Evolutionary conservation across 768 basidiomycete genomes (phyloP).

Genomic region (Termitomyces heimii): DNA sequence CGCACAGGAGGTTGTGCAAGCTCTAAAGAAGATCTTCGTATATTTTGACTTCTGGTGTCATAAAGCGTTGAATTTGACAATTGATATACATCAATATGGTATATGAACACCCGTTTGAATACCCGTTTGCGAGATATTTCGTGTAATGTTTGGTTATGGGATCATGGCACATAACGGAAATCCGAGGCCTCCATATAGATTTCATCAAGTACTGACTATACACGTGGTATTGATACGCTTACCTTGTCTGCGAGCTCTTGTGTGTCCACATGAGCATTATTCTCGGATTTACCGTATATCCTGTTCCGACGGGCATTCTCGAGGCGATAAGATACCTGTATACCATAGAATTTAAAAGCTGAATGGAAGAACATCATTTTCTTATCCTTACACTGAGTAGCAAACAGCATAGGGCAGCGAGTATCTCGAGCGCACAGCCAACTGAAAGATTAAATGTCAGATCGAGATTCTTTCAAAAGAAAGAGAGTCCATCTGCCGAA

Average conservation of each 20-base stretch:
- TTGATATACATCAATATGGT: too few relatives aligned
- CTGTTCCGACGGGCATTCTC: conserved; percentile 56
- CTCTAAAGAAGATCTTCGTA: too few relatives aligned
- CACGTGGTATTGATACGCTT: conserved; percentile 3
- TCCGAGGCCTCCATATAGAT: conserved; percentile 40
- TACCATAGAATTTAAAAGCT: neutral
- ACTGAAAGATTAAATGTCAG: conserved; percentile 24
- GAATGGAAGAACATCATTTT: neutral
- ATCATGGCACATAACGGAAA: conserved; percentile 65
- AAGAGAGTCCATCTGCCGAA: neutral
- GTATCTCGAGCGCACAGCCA: conserved; percentile 46
- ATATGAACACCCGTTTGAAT: too few relatives aligned
- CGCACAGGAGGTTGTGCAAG: too few relatives aligned
- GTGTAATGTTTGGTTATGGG: conserved; percentile 15
- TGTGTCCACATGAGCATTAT: conserved; percentile 50
- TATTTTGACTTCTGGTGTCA: too few relatives aligned
- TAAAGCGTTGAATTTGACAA: too few relatives aligned
- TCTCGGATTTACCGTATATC: conserved; percentile 43
- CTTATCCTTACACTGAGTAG: conserved; percentile 39
- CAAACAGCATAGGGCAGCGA: conserved; percentile 47
- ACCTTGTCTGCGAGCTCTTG: conserved; percentile 64
- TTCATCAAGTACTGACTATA: neutral
- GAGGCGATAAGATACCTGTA: conserved; percentile 53
- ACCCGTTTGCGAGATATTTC: too few relatives aligned
- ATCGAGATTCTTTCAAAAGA: too few relatives aligned